Base-by-base conservation (phyloP, 2,329 filamentous ascomycete genomes). In the Aureobasidium uvarum region DNA sequence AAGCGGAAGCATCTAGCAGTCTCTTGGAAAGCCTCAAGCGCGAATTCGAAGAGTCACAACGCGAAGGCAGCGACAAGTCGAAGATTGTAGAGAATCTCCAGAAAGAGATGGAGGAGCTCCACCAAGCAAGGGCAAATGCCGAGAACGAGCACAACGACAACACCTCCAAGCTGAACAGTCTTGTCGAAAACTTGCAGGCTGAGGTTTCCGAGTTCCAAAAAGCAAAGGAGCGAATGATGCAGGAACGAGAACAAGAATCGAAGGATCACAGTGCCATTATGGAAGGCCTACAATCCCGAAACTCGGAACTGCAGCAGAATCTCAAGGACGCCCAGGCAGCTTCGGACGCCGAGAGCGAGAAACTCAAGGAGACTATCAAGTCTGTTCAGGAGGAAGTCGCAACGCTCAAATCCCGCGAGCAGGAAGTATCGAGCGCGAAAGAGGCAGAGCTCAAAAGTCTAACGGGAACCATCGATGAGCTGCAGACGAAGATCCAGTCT, bases 31-130 rank as follows among this genome's bases (percentile, higher is more conserved):
- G 55, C 4, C 45, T 69, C 10, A 69, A 58, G n/a, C 36, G n/a
- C 2, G 39, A 70, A 23, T 48, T 70, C 1, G 52, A 67, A 33
- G 25, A 51, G 20, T 45, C 67, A 43, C 69, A 72, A 50, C 65
- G 69, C 20, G 67, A 70, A 28, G 72, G 69, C 36, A 67, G 41
- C 13, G 68, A 70, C 45, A 68, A 68, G n/a, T 65, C 66, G 25
- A 52, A 66, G 18, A 64, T 69, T 13, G 66, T 70, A 5, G 67
- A 70, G 36, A 63, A 56, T 4, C 54, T 71, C 1, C 69, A 71
- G 52, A 60, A 62, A 33, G 67, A 70, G 41, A 20, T 70, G 33
- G 45, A 64, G n/a, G 64, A 65, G 48, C 55, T 68, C 14, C 50
- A 66, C 16, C 54, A 66, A 31, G 54, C 60, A 16, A 50, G 43